A percentile compares a stretch with the other conserved stretches of the same genome.
These are phyloP conservation scores for Datisca glomerata DNA, from an alignment of 306 rosid genomes.

Conservation along the genomic window DNA sequence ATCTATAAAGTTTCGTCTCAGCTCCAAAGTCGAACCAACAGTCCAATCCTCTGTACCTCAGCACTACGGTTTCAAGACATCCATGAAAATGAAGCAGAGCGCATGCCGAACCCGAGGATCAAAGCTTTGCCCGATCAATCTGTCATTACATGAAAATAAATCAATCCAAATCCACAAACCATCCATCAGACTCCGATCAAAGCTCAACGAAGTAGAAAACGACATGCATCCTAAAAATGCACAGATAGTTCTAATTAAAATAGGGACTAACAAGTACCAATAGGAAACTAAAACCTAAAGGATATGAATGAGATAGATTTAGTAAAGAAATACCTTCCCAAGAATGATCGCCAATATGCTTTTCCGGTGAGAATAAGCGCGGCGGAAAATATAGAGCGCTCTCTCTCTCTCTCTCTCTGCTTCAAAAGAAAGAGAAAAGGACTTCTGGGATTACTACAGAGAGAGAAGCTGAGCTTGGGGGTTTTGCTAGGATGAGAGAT, in stretches of 20 bases:
- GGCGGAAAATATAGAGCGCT: background rate
- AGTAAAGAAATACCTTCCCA: constrained; percentile 7
- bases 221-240: constrained; percentile 5
- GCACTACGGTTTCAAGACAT: constrained; percentile 13
- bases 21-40: constrained; percentile 8
- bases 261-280: constrained; percentile 6
- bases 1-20: constrained; percentile 1
- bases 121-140: constrained; percentile 13
- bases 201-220: constrained; percentile 14
- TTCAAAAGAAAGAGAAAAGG: constrained; percentile 8
- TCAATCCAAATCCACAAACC: constrained; percentile 6
- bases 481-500: constrained; percentile 3
- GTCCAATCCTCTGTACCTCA: constrained; percentile 7
- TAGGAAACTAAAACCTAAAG: constrained; percentile 5
- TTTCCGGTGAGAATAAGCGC: constrained; percentile 26
- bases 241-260: background rate
- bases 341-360: constrained; percentile 18
- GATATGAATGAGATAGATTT: constrained; percentile 2
- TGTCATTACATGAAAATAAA: background rate
- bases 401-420: constrained; percentile 1
- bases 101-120: constrained; percentile 12
- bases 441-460: constrained; percentile 8
- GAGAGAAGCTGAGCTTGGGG: constrained; percentile 11
- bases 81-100: constrained; percentile 9
- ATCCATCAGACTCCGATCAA: constrained; percentile 15